phyloP scores from a whole-genome alignment of 306 rosid species.

The Biancaea sappan region DNA sequence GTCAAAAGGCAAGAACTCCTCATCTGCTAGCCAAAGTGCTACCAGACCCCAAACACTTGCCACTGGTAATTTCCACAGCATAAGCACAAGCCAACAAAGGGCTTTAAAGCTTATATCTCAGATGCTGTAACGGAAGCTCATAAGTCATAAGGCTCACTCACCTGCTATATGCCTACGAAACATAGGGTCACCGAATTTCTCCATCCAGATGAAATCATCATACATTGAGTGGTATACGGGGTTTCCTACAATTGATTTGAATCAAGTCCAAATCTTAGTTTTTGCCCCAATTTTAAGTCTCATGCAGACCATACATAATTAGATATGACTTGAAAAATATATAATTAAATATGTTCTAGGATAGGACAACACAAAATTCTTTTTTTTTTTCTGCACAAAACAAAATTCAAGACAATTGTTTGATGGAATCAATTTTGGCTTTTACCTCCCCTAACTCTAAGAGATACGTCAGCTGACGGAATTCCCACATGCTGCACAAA shows the following conservation, averaged over 20 bases:
- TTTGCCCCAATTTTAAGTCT: too few relatives aligned
- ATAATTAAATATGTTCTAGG: too few relatives aligned
- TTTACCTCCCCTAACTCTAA: slow-evolving; percentile 63
- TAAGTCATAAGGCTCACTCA: too few relatives aligned
- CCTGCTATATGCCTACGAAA: slow-evolving; percentile 89
- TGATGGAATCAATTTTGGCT: too few relatives aligned
- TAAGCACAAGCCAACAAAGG: slow-evolving; percentile 5
- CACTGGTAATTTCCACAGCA: slow-evolving; percentile 42
- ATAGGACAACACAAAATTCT: too few relatives aligned
- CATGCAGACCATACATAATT: too few relatives aligned
- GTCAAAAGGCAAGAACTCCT: slow-evolving; percentile 62
- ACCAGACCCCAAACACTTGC: slow-evolving; percentile 79
- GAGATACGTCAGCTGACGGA: slow-evolving; percentile 57
- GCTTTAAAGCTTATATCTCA: not conserved
- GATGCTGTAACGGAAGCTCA: slow-evolving; percentile 3
- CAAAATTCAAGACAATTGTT: too few relatives aligned
- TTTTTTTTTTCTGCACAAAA: not conserved
- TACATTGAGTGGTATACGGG: slow-evolving; percentile 76
- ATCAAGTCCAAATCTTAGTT: not conserved
- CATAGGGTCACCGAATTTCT: slow-evolving; percentile 74
- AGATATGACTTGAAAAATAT: too few relatives aligned
- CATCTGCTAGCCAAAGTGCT: slow-evolving; percentile 74
- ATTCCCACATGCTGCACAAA: slow-evolving; percentile 78
- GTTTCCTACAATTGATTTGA: slow-evolving; percentile 43
- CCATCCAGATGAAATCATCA: slow-evolving; percentile 78